These are phyloP conservation scores for Rhinocladiella mackenziei DNA, from an alignment of 2,329 filamentous ascomycete genomes.

Conservation along the genomic window DNA sequence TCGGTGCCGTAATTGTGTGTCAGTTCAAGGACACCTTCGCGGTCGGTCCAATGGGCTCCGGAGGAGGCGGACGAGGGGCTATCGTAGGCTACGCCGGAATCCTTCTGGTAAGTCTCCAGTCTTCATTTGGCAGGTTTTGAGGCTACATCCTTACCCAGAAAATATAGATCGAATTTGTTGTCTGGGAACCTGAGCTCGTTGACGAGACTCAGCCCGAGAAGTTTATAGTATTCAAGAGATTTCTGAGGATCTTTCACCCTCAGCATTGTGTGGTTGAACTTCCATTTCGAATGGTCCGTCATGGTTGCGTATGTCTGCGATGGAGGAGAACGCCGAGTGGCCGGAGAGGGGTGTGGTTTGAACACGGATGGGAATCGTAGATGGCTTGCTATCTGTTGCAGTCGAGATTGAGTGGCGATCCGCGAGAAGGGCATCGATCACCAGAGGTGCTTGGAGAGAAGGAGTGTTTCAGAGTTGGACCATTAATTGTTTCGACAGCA, in stretches of 20 bases:
- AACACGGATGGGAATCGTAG: background rate
- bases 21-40: slow-evolving; percentile 86
- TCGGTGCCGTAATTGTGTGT: slow-evolving; percentile 86
- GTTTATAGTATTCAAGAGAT: slow-evolving; percentile 85
- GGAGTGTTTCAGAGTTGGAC: no score
- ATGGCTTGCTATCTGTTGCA: no score
- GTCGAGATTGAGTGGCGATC: no score
- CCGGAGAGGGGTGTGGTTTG: no score
- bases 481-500: no score
- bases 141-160: slow-evolving; percentile 50
- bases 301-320: slow-evolving; percentile 22
- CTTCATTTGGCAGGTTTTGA: no score
- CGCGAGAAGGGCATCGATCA: no score
- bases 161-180: slow-evolving; percentile 91
- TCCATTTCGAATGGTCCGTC: slow-evolving; percentile 51
- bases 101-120: no score
- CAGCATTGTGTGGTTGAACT: slow-evolving; percentile 67
- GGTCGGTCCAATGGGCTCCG: slow-evolving; percentile 71
- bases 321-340: background rate
- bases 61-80: slow-evolving; percentile 68
- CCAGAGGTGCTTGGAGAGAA: no score
- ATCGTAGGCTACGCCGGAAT: slow-evolving; percentile 79
- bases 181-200: slow-evolving; percentile 79
- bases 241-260: slow-evolving; percentile 71
- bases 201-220: slow-evolving; percentile 80